Percentiles rank a stretch among this genome's conserved stretches.
phyloP scores from a whole-genome alignment of 2,329 filamentous ascomycete genomes.

The Colletotrichum salicis region DNA sequence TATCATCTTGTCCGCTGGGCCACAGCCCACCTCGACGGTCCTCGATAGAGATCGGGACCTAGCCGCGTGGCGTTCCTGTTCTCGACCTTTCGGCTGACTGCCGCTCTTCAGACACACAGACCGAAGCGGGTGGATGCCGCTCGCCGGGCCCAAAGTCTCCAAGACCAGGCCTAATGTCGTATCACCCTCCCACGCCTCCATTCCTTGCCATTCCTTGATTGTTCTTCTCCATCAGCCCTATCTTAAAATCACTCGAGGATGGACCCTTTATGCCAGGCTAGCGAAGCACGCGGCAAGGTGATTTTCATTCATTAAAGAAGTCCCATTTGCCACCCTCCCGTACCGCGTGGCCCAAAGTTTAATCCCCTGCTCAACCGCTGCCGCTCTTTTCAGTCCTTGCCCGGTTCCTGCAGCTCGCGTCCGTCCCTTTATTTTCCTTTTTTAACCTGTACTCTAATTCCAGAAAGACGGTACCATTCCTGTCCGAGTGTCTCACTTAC shows the following conservation, averaged over 20 bases:
- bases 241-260: constrained; percentile 22
- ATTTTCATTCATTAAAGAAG: constrained; percentile 28
- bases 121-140: constrained; percentile 11
- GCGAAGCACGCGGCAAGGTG: constrained; percentile 14
- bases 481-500: constrained; percentile 4
- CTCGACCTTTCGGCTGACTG: constrained; percentile 11
- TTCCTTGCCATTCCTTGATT: constrained; percentile 9
- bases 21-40: background rate
- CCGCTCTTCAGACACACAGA: constrained; percentile 6
- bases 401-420: constrained; percentile 16
- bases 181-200: constrained; percentile 11
- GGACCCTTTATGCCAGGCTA: constrained; percentile 11
- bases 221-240: constrained; percentile 29
- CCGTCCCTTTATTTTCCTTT: background rate
- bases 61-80: constrained; percentile 1
- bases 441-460: background rate
- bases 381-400: constrained; percentile 18
- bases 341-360: constrained; percentile 1
- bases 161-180: constrained; percentile 1
- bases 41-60: constrained; percentile 9
- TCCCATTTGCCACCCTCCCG: constrained; percentile 19
- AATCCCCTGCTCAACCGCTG: constrained; percentile 29
- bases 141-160: background rate
- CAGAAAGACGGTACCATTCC: constrained; percentile 1
- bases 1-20: background rate